phyloP scores from a whole-genome alignment of 1,284 basidiomycete species.

The Papiliotrema nemorosa region DNA sequence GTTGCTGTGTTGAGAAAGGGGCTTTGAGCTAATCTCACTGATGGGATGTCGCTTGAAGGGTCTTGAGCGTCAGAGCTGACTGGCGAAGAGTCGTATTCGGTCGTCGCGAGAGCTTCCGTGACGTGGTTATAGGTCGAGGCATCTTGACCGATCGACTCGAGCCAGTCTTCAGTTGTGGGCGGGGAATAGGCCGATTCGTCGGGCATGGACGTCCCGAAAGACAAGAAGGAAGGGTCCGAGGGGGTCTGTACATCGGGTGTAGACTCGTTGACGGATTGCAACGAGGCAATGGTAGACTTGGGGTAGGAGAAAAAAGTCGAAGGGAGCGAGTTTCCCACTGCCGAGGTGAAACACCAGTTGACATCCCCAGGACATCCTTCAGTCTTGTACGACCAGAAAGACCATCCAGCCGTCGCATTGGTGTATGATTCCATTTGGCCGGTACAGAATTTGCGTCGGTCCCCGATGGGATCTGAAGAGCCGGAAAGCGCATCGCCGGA shows the following conservation, averaged over 20 bases:
- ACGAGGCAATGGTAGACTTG: conserved; percentile 14
- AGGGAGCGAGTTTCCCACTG: conserved; percentile 59
- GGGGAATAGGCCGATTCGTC: conserved; percentile 9
- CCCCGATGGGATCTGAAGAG: conserved; percentile 54
- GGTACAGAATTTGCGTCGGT: conserved; percentile 59
- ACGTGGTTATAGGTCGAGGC: conserved; percentile 13
- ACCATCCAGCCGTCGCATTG: conserved; percentile 62
- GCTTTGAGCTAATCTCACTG: neutral
- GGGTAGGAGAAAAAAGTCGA: conserved; percentile 59
- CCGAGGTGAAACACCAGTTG: conserved; percentile 65
- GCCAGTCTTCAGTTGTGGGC: conserved; percentile 17
- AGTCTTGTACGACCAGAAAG: conserved; percentile 67
- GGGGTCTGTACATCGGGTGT: neutral
- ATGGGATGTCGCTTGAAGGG: too few relatives aligned
- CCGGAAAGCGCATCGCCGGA: conserved; percentile 57
- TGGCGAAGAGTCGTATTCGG: too few relatives aligned
- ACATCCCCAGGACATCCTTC: conserved; percentile 60
- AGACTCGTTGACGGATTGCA: neutral
- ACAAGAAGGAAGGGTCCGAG: conserved; percentile 14
- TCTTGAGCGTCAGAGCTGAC: too few relatives aligned
- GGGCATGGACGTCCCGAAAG: conserved; percentile 19
- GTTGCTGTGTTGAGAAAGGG: conserved; percentile 10
- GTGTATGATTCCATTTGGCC: conserved; percentile 63
- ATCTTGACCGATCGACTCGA: conserved; percentile 17
- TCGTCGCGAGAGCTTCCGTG: conserved; percentile 22